Evolutionary conservation across 164 flowering plant species (phyloP), one percentile per base, ranked within the genome.

Genomic region (Magnolia kwangsiensis): DNA sequence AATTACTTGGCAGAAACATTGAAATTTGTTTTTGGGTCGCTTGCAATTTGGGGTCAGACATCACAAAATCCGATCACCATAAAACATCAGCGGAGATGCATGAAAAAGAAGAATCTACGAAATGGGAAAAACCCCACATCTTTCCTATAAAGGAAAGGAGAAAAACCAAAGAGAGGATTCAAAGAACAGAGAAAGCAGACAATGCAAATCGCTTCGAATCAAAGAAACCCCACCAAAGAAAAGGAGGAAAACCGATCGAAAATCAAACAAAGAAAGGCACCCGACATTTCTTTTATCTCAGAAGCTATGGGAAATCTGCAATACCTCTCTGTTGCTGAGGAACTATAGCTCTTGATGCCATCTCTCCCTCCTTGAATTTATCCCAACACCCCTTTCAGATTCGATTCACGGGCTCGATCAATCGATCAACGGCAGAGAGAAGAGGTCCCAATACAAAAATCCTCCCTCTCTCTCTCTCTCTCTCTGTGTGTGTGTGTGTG

Each of bases 311-410:
- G 4, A 64, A 49, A 6, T 11, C 21, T 19, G 51, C 37, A 1
- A 50, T 77, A 84, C 90, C 90, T 87, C 83, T 82, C 50, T 76
- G 78, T 74, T 87, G 85, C 71, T 79, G 89, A 7, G 87, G 92
- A 75, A 87, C 86, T 27, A 84, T 64, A 18, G 85, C 80, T 84
- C 90, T 91, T 51, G 93, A 75, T 50, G 95, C 93, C 95, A 91
- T 91, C 74, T 72, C 79, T n/a, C 74, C 50, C 63, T 63, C 24
- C 29, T 11, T 63, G 63, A 49, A 2, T 37, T 29, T 29, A 13
- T 20, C 24, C 61, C 18, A 55, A 55, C 16, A 55, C 61, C 45
- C 45, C 45, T 37, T 37, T 37, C 45, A 37, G 45, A 37, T 37
- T 37, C 45, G 45, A 37, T 37, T 37, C 45, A 37, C 45, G 0